Evolutionary conservation across 805 yeast species (phyloP).

Genomic region (Candida bentonensis): DNA sequence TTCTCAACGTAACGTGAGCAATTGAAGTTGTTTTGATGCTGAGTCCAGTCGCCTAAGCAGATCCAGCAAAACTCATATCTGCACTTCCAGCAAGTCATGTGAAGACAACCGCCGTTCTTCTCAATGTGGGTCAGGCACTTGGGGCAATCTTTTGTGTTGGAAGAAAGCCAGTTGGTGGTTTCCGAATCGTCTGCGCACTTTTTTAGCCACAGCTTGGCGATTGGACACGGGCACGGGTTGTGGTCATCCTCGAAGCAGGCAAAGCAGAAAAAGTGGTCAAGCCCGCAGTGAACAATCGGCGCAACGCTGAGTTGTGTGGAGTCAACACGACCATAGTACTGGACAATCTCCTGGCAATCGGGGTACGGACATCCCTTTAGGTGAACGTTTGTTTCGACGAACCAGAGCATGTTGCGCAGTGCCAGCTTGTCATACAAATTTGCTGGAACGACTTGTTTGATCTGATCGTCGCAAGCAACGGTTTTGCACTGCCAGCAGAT

Average conservation of each 20-base stretch:
- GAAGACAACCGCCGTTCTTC: conserved; percentile 94
- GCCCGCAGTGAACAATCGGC: conserved; percentile 41
- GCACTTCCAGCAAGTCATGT: conserved; percentile 81
- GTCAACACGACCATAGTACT: conserved; percentile 18
- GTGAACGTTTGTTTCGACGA: conserved; percentile 35
- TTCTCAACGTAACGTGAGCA: background rate
- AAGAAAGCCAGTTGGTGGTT: conserved; percentile 73
- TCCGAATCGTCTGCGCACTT: conserved; percentile 81
- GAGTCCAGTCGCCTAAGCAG: conserved; percentile 62
- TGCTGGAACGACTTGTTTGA: conserved; percentile 20
- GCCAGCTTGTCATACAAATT: background rate
- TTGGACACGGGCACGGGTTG: conserved; percentile 66
- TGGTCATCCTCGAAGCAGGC: conserved; percentile 66
- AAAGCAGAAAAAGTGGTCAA: conserved; percentile 65
- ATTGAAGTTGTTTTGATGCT: conserved; percentile 43
- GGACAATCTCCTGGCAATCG: conserved; percentile 53
- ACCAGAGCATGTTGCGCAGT: conserved; percentile 11
- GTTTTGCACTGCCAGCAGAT: background rate
- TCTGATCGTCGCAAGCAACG: background rate
- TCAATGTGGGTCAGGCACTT: conserved; percentile 69
- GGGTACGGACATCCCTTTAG: conserved; percentile 76
- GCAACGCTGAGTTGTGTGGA: conserved; percentile 5
- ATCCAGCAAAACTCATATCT: conserved; percentile 84
- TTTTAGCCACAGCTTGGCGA: conserved; percentile 57
- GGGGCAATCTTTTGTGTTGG: conserved; percentile 79